phyloP scores from a whole-genome alignment of 2,329 filamentous ascomycete species.

The Laburnicola sp. region DNA sequence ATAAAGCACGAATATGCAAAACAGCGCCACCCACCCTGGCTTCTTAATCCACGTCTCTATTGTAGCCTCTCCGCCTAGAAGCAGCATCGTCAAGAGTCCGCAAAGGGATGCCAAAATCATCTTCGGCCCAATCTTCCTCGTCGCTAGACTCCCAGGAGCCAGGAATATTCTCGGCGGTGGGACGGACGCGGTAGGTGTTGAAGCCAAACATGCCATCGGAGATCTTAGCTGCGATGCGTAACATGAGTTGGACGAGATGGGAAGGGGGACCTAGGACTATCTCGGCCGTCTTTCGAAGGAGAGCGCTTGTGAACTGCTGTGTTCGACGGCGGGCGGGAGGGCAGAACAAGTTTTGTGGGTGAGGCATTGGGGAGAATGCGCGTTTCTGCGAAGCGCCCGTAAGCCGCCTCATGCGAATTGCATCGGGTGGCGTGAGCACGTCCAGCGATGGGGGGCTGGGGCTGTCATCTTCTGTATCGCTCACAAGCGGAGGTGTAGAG shows the following conservation, averaged over 20 bases:
- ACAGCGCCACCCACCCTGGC: too few relatives aligned
- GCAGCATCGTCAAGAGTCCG: neutral
- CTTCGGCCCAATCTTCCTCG: conserved; percentile 53
- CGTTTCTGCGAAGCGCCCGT: conserved; percentile 61
- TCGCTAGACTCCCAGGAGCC: conserved; percentile 65
- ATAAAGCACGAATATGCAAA: too few relatives aligned
- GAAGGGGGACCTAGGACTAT: conserved; percentile 79
- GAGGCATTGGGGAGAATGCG: conserved; percentile 68
- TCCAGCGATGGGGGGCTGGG: conserved; percentile 45
- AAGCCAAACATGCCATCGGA: conserved; percentile 51
- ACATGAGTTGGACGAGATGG: conserved; percentile 75
- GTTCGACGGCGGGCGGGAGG: conserved; percentile 49
- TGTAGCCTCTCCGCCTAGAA: neutral
- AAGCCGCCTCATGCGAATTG: conserved; percentile 42
- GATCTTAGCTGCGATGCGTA: conserved; percentile 78
- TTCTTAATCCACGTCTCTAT: too few relatives aligned
- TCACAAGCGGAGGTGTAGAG: conserved; percentile 51
- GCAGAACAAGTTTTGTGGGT: conserved; percentile 67
- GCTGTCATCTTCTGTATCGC: conserved; percentile 50
- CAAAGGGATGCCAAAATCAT: conserved; percentile 60
- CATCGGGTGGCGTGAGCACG: conserved; percentile 46
- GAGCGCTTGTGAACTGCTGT: conserved; percentile 53
- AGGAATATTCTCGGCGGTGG: conserved; percentile 37
- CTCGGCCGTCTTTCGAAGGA: conserved; percentile 76
- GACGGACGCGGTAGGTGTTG: conserved; percentile 38